Percentiles rank a stretch among this genome's conserved stretches.
phyloP scores from a whole-genome alignment of 2,329 filamentous ascomycete genomes.

The Fusarium sp. region DNA sequence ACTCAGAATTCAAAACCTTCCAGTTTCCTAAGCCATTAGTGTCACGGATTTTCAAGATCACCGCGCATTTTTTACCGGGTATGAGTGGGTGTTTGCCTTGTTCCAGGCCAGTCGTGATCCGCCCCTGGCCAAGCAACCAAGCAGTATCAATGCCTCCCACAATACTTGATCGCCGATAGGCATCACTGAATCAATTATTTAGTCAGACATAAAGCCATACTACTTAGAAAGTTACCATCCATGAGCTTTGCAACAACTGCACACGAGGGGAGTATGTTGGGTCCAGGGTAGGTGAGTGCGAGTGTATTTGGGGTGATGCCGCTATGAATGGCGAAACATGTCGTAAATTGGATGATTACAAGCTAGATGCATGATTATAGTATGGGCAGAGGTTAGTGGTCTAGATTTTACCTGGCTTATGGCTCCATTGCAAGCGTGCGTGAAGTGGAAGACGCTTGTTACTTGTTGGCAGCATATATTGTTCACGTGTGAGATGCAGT shows the following conservation, averaged over 20 bases:
- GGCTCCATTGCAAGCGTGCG: neutral
- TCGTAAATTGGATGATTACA: neutral
- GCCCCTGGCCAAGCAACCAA: neutral
- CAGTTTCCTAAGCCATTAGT: neutral
- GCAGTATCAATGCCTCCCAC: neutral
- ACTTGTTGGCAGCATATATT: neutral
- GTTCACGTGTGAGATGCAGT: too few relatives aligned
- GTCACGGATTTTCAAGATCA: too few relatives aligned
- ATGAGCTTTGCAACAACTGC: neutral
- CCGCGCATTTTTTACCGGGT: neutral
- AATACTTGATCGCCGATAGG: neutral
- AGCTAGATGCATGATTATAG: neutral
- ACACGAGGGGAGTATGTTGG: neutral
- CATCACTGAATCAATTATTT: too few relatives aligned
- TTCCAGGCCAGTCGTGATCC: neutral
- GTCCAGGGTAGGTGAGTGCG: neutral
- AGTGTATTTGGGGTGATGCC: too few relatives aligned
- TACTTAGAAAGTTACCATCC: too few relatives aligned
- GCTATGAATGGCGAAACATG: neutral
- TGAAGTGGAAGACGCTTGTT: neutral
- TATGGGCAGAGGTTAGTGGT: rapidly evolving
- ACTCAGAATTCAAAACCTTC: too few relatives aligned
- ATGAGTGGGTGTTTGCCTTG: neutral
- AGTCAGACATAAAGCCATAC: neutral
- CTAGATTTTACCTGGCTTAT: neutral